Evolutionary conservation across 129 eudicot species (phyloP).

Genomic region (Tanacetum coccineum): DNA sequence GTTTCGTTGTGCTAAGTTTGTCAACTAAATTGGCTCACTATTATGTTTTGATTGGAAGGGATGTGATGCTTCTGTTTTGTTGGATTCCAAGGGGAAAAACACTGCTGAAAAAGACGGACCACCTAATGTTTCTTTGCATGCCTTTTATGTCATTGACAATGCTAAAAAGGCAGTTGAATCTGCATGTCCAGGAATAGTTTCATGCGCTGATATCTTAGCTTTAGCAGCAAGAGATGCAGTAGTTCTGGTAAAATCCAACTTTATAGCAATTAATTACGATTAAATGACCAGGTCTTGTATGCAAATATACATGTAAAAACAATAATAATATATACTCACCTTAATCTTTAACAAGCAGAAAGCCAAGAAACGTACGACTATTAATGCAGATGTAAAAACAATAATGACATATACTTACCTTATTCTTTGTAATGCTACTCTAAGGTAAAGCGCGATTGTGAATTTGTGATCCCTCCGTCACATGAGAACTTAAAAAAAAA

Average conservation of each 20-base stretch:
- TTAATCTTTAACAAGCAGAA: too few species aligned
- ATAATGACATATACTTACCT: too few species aligned
- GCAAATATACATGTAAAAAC: too few species aligned
- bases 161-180: slow-evolving; percentile 16
- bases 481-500: too few species aligned
- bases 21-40: neutral
- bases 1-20: neutral
- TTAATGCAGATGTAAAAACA: neutral
- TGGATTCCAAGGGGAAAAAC: slow-evolving; percentile 18
- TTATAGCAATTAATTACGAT: neutral
- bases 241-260: slow-evolving; percentile 1
- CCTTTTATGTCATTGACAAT: slow-evolving; percentile 16
- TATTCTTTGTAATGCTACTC: neutral
- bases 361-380: neutral
- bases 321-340: too few species aligned
- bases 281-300: too few species aligned
- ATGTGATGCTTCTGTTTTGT: slow-evolving; percentile 20
- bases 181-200: slow-evolving; percentile 22
- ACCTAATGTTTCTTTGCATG: slow-evolving; percentile 19
- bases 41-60: slow-evolving; percentile 10
- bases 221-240: slow-evolving; percentile 19
- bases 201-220: slow-evolving; percentile 21
- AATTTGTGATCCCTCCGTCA: too few species aligned
- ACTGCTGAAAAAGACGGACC: slow-evolving; percentile 16
- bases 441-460: neutral